Evolutionary conservation across 768 basidiomycete genomes (phyloP).

Genomic region (Termitomyces heimii): DNA sequence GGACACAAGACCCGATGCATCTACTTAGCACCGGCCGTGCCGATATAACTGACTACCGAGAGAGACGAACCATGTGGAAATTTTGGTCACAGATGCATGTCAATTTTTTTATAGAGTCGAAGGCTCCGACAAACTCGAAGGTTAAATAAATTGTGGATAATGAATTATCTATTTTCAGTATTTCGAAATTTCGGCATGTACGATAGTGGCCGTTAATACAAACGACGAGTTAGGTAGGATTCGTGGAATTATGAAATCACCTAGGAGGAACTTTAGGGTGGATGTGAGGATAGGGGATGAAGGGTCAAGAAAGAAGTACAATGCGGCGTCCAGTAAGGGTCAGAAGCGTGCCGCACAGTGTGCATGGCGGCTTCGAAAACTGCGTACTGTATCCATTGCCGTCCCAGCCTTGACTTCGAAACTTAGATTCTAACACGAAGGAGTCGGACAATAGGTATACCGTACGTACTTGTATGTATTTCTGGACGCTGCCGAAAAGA

Average conservation of each 20-base stretch:
- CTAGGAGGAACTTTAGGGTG: not conserved
- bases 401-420: not conserved
- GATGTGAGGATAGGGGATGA: no score
- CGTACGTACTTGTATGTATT: not conserved
- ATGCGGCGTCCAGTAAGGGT: not conserved
- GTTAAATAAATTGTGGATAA: not conserved
- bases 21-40: not conserved
- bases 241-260: not conserved
- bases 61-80: not conserved
- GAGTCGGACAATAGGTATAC: not conserved
- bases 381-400: not conserved
- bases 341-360: not conserved
- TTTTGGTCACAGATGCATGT: not conserved
- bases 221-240: not conserved
- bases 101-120: not conserved
- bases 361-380: not conserved
- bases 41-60: not conserved
- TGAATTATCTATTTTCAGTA: not conserved
- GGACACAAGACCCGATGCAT: not conserved
- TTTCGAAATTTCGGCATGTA: not conserved
- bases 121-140: not conserved
- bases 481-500: not conserved
- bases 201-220: not conserved
- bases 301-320: not conserved
- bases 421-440: not conserved